A percentile compares a stretch with the other conserved stretches of the same genome.
Conservation (phyloP, 768 basidiomycete species). For the Auriscalpium orientale region DNA sequence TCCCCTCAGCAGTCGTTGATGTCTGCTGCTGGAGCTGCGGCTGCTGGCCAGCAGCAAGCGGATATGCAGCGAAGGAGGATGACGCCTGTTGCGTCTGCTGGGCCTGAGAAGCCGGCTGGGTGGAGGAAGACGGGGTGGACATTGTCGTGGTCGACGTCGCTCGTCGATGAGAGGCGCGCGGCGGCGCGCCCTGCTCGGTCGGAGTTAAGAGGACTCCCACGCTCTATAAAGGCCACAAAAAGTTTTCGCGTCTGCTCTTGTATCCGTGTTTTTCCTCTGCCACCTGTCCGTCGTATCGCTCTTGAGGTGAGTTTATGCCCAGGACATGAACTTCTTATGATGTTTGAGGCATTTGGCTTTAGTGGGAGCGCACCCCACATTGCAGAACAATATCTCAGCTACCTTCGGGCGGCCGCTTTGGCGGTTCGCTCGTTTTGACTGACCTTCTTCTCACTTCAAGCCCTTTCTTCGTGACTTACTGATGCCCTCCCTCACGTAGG, state of each 20-base stretch:
- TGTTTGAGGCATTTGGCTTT: constrained; percentile 96
- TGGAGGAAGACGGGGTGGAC: constrained; percentile 13
- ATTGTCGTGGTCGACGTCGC: not conserved
- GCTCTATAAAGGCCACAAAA: not conserved
- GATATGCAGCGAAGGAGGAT: constrained; percentile 10
- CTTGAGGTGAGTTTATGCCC: constrained; percentile 19
- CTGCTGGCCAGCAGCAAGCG: constrained; percentile 14
- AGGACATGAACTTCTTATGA: constrained; percentile 34
- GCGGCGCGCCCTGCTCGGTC: too few species aligned
- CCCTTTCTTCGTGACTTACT: not conserved
- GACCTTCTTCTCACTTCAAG: constrained; percentile 18
- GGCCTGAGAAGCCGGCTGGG: constrained; percentile 7
- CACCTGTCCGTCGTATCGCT: too few species aligned
- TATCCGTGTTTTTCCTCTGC: not conserved
- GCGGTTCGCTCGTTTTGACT: constrained; percentile 40
- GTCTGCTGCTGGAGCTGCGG: constrained; percentile 15
- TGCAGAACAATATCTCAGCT: constrained; percentile 89
- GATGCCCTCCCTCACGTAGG: too few species aligned
- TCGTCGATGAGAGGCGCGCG: too few species aligned
- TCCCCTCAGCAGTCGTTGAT: constrained; percentile 5
- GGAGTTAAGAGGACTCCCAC: too few species aligned
- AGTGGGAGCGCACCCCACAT: constrained; percentile 55
- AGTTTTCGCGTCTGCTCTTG: not conserved
- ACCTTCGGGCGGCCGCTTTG: constrained; percentile 64
- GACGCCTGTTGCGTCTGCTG: constrained; percentile 14